These are phyloP conservation scores for Trypanosomatidae sp. DNA, from an alignment of 208 protist genomes.

Conservation along the genomic window DNA sequence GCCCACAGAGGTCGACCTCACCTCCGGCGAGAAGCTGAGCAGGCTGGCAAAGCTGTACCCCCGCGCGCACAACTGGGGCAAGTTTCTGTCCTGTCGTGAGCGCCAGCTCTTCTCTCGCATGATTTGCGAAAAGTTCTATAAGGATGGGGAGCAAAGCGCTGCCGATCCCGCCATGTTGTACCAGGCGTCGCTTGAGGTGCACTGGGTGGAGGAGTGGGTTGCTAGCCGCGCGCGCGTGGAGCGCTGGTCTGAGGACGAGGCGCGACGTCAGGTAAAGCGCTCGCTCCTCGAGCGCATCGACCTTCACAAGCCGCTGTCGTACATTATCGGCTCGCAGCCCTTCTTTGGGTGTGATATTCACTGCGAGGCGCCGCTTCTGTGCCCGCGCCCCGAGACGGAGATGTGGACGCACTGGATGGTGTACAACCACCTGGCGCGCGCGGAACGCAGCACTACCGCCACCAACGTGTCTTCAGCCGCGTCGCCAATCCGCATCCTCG, in stretches of 20 bases:
- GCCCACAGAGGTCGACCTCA: constrained; percentile 27
- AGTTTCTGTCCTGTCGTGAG: constrained; percentile 40
- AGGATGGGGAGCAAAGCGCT: constrained; percentile 20
- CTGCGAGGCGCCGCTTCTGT: constrained; percentile 72
- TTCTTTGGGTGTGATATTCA: constrained; percentile 82
- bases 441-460: background rate
- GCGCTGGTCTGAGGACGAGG: constrained; percentile 16
- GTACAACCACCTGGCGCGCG: constrained; percentile 34
- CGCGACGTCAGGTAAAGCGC: constrained; percentile 59
- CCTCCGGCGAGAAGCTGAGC: constrained; percentile 12
- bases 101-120: constrained; percentile 44
- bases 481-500: constrained; percentile 50
- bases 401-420: constrained; percentile 89
- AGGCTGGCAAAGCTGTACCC: constrained; percentile 32
- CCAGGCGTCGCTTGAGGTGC: constrained; percentile 71
- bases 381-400: constrained; percentile 85
- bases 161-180: constrained; percentile 62
- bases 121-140: constrained; percentile 68
- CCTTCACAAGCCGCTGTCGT: constrained; percentile 82
- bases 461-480: background rate
- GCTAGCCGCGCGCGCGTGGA: constrained; percentile 7
- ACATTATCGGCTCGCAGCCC: constrained; percentile 86
- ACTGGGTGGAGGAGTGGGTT: constrained; percentile 83
- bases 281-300: constrained; percentile 77
- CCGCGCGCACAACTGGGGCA: background rate